Conservation (phyloP, 2,329 filamentous ascomycete genomes). For the Verticillium nubilum region DNA sequence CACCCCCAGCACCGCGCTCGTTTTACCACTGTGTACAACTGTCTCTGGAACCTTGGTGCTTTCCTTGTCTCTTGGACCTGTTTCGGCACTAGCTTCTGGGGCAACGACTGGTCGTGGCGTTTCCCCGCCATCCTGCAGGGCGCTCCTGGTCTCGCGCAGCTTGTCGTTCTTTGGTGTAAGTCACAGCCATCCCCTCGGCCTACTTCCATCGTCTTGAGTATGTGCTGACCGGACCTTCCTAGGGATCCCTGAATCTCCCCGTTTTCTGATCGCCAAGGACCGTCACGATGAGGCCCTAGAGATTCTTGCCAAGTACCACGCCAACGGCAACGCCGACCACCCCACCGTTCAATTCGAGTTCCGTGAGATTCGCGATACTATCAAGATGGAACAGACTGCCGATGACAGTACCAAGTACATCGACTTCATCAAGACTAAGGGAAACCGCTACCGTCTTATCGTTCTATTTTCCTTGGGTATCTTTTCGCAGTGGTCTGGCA, state of each 20-base stretch:
- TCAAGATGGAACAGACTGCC: conserved; percentile 36
- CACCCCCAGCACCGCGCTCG: conserved; percentile 63
- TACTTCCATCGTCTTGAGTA: not conserved
- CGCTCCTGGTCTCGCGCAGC: conserved; percentile 54
- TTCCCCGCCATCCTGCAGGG: conserved; percentile 59
- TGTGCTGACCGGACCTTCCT: not conserved
- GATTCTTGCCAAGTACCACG: conserved; percentile 44
- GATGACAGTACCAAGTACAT: conserved; percentile 46
- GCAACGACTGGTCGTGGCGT: conserved; percentile 61
- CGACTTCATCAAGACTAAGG: conserved; percentile 56
- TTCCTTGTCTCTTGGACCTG: conserved; percentile 54
- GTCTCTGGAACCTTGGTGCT: conserved; percentile 58
- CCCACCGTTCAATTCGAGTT: conserved; percentile 42
- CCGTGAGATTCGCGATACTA: conserved; percentile 42
- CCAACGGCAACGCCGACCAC: conserved; percentile 36
- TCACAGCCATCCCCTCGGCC: not conserved
- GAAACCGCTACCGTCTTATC: conserved; percentile 58
- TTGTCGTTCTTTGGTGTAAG: conserved; percentile 53
- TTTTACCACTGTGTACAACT: conserved; percentile 61
- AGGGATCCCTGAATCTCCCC: conserved; percentile 48
- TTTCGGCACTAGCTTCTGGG: conserved; percentile 54
- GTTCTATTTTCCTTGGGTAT: conserved; percentile 58
- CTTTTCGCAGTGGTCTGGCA: conserved; percentile 64
- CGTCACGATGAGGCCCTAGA: conserved; percentile 37
- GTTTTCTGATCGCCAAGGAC: conserved; percentile 23